Evolutionary conservation across 208 protist species (phyloP).

Genomic region (Acanthamoeba sp.): DNA sequence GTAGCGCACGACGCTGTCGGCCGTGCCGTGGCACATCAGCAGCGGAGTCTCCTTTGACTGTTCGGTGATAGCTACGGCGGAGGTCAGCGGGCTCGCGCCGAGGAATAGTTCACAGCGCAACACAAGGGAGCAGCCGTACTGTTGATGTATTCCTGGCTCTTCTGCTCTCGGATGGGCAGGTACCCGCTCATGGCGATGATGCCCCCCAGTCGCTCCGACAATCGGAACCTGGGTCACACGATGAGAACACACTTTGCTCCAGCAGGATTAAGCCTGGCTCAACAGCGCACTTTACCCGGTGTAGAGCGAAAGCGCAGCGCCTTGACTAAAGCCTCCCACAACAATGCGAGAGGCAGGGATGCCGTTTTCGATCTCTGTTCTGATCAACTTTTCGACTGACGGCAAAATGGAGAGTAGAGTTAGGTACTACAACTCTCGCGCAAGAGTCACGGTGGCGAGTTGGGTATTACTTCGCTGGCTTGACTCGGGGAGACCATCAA

Average conservation of each 20-base stretch:
- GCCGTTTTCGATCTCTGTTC: conserved; percentile 83
- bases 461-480: conserved; percentile 35
- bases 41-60: background rate
- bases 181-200: conserved; percentile 57
- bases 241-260: no score
- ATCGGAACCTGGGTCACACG: background rate
- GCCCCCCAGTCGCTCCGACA: background rate
- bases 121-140: background rate
- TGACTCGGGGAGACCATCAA: conserved; percentile 52
- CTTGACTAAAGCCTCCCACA: conserved; percentile 95
- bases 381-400: conserved; percentile 70
- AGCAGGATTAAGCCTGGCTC: no score
- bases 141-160: background rate
- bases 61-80: background rate
- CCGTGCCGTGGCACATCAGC: conserved; percentile 48
- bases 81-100: background rate
- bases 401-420: background rate
- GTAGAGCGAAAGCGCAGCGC: conserved; percentile 91
- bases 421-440: background rate
- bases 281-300: conserved; percentile 20
- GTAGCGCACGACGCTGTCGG: conserved; percentile 37
- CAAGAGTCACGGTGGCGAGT: background rate
- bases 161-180: conserved; percentile 21
- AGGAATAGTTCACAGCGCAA: background rate
- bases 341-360: conserved; percentile 91